These are phyloP conservation scores for Tuber borchii DNA, from an alignment of 495 filamentous ascomycete species.

Conservation along the genomic window DNA sequence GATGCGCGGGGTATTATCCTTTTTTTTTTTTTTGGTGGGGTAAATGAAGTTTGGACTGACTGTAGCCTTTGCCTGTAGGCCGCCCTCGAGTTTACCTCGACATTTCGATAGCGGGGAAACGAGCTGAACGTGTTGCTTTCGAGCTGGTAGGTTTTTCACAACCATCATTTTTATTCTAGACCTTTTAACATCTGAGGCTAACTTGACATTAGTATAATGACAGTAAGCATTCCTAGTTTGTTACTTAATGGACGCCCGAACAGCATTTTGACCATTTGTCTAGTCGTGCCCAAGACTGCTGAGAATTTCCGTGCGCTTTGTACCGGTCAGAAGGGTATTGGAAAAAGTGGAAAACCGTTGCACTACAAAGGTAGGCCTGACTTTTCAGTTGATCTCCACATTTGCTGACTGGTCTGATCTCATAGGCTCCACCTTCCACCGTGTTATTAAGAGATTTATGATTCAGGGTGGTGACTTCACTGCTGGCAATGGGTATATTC, in stretches of 20 bases:
- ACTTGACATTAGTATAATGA: constrained; percentile 60
- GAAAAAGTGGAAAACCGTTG: constrained; percentile 76
- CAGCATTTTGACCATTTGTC: constrained; percentile 3
- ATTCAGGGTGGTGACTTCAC: constrained; percentile 99
- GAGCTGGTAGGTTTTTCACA: constrained; percentile 59
- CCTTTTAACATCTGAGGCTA: constrained; percentile 11
- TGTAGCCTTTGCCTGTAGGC: constrained; percentile 21
- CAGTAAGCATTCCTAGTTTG: constrained; percentile 46
- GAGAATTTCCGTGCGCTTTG: constrained; percentile 95
- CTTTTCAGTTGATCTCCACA: not conserved
- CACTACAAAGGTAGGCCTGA: constrained; percentile 63
- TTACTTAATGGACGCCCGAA: not conserved
- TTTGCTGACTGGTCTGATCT: constrained; percentile 8
- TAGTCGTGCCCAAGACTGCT: constrained; percentile 86
- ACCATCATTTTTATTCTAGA: constrained; percentile 9
- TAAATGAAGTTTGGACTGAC: constrained; percentile 16
- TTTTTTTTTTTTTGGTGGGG: constrained; percentile 25
- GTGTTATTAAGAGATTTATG: constrained; percentile 98
- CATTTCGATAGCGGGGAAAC: constrained; percentile 66
- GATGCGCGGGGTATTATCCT: constrained; percentile 18
- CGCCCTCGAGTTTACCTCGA: constrained; percentile 73
- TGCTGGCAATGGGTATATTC: constrained; percentile 62
- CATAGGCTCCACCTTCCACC: constrained; percentile 72
- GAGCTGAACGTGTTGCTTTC: constrained; percentile 67
- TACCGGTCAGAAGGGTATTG: constrained; percentile 80